Conservation (phyloP, 257 asterid genomes). For the Haberlea rhodopensis region DNA sequence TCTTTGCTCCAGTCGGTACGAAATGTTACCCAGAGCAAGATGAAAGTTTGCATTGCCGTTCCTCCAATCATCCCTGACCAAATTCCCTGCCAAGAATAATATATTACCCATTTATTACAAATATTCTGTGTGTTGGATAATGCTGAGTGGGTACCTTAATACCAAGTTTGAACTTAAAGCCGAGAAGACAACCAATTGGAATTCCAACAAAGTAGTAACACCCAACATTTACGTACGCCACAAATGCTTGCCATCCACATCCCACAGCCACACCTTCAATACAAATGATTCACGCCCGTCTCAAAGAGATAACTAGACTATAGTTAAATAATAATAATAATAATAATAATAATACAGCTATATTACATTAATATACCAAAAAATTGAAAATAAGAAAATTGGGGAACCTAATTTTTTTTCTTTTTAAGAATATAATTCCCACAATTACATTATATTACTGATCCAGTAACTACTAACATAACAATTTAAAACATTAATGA, state of each 20-base stretch:
- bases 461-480: too few species aligned
- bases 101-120: too few species aligned
- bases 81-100: constrained; percentile 48
- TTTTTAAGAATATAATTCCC: too few species aligned
- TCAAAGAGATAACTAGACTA: too few species aligned
- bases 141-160: constrained; percentile 34
- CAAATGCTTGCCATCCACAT: constrained; percentile 70
- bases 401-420: too few species aligned
- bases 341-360: too few species aligned
- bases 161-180: constrained; percentile 51
- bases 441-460: too few species aligned
- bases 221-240: constrained; percentile 56
- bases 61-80: constrained; percentile 95
- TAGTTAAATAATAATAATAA: too few species aligned
- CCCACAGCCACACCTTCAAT: constrained; percentile 66
- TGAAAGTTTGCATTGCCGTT: constrained; percentile 74
- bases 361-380: too few species aligned
- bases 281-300: too few species aligned
- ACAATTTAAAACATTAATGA: too few species aligned
- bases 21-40: constrained; percentile 69
- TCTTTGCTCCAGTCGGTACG: constrained; percentile 75
- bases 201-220: constrained; percentile 60
- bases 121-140: not conserved
- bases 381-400: too few species aligned
- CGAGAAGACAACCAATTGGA: constrained; percentile 59